Base-by-base conservation (phyloP, 2,329 filamentous ascomycete genomes). In the Tolypocladium cylindrosporum region DNA sequence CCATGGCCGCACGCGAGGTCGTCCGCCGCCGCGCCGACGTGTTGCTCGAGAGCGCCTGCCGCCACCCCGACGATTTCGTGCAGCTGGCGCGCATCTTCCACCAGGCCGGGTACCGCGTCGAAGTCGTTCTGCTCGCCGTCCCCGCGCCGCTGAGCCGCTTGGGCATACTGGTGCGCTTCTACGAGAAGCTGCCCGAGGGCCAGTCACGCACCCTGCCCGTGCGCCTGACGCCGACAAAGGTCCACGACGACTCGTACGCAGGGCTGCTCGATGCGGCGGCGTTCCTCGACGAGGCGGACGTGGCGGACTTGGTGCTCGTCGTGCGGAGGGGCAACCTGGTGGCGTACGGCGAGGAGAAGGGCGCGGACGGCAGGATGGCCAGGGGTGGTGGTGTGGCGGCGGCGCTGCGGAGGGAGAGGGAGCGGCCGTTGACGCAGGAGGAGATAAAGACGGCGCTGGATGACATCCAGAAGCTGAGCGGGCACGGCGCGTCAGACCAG, bases 181-280 rank as follows among this genome's bases (percentile, higher is more conserved):
- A 75, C 58, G 66, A 69, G 56, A 62, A 61, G 14, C 53, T 71
- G 57, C 70, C 70, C 0, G 74, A 75, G 64, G 71, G 68, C 1
- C 66, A 67, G 61, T 68, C 67, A 39, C 60, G 69, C 6, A 65
- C 66, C 2, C 52, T 79, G 45, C 75, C 75, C 1, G 61, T 70
- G 7, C 67, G 77, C 11, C 61, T 79, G 43, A 79, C 77, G 43
- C 77, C 77, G 4, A 64, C 64, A 19, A 66, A 60, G 58, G 72
- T 79, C n/a, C 77, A 80, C 55, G 74, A 79, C 55, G 76, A 76
- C 58, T 76, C 75, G 34, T 79, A 74, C 50, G 62, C 48, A 3
- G 76, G 76, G 2, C 56, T 79, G 19, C 57, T 69, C 16, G 62
- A 66, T 8, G 73, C 71, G 3, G 75, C 75, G 2, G 59, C 56